A percentile compares a stretch with the other conserved stretches of the same genome.
Evolutionary conservation across 345 rosid genomes (phyloP).

Genomic region (Laguncularia racemosa): DNA sequence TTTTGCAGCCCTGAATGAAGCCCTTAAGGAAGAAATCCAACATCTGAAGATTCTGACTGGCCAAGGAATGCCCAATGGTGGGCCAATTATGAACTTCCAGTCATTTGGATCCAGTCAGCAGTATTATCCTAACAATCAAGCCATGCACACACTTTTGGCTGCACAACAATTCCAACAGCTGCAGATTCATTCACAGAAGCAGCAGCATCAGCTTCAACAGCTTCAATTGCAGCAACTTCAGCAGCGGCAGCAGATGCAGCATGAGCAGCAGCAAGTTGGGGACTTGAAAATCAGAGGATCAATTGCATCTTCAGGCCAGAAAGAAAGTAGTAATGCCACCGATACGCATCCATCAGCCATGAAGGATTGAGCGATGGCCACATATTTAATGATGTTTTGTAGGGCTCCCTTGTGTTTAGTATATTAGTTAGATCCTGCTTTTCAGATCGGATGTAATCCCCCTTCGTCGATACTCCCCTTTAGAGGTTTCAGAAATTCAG

Average conservation of each 20-base stretch:
- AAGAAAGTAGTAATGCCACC: too few relatives aligned
- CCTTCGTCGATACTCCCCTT: too few relatives aligned
- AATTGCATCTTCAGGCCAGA: neutral
- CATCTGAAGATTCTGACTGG: constrained; percentile 83
- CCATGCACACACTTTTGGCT: constrained; percentile 61
- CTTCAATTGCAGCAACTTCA: constrained; percentile 9
- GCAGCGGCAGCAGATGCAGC: too few relatives aligned
- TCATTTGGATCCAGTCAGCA: constrained; percentile 51
- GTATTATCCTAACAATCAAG: constrained; percentile 50
- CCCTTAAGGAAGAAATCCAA: constrained; percentile 91
- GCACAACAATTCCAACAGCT: constrained; percentile 92
- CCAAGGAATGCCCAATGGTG: constrained; percentile 60
- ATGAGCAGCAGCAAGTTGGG: constrained; percentile 11
- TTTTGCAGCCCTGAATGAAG: constrained; percentile 69
- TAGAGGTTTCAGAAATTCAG: neutral
- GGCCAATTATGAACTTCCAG: constrained; percentile 18
- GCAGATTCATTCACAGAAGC: constrained; percentile 78
- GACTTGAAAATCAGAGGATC: constrained; percentile 8
- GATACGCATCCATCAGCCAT: too few relatives aligned
- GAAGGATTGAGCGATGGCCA: too few relatives aligned
- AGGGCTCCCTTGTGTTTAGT: too few relatives aligned
- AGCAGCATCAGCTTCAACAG: constrained; percentile 9
- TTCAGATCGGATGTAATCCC: too few relatives aligned
- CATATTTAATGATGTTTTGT: too few relatives aligned
- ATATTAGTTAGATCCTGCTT: too few relatives aligned